These are phyloP conservation scores for Holtermanniella nyarrowii DNA, from an alignment of 768 basidiomycete species.

Conservation along the genomic window DNA sequence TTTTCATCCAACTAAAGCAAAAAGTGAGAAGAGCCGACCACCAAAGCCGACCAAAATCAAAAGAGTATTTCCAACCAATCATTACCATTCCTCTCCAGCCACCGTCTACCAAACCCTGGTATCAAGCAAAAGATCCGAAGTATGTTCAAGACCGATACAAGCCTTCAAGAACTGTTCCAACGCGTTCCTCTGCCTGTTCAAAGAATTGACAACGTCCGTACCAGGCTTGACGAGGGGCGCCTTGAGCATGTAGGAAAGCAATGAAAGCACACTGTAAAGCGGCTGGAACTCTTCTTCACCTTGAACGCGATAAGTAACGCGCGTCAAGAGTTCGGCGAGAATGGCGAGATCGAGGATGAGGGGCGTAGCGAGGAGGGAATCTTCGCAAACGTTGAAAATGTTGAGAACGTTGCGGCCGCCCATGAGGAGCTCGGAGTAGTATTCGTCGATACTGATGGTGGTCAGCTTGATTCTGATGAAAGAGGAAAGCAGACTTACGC, in stretches of 20 bases:
- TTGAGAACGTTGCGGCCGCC: conserved; percentile 85
- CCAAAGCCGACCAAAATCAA: too few species aligned
- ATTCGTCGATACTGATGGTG: conserved; percentile 81
- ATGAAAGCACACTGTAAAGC: conserved; percentile 80
- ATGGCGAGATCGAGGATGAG: conserved; percentile 89
- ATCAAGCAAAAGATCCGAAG: conserved; percentile 72
- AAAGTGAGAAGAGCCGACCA: too few species aligned
- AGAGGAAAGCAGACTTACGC: conserved; percentile 9
- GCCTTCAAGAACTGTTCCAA: conserved; percentile 91
- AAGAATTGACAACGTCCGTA: conserved; percentile 86
- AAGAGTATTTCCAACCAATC: too few species aligned
- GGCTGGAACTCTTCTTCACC: conserved; percentile 56
- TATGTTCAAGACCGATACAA: conserved; percentile 75
- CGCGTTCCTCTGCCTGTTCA: conserved; percentile 88
- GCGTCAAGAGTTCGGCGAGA: conserved; percentile 86
- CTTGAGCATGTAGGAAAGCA: conserved; percentile 95
- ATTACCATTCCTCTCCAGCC: too few species aligned
- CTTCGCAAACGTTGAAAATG: conserved; percentile 93
- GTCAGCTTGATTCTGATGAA: background rate
- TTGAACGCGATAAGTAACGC: conserved; percentile 66
- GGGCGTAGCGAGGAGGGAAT: conserved; percentile 89
- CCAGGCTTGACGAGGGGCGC: conserved; percentile 87
- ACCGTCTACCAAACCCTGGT: conserved; percentile 85
- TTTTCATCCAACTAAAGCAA: too few species aligned
- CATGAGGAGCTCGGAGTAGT: conserved; percentile 95